Conservation (phyloP, 164 flowering plant genomes). For the Magnolia sinica region DNA sequence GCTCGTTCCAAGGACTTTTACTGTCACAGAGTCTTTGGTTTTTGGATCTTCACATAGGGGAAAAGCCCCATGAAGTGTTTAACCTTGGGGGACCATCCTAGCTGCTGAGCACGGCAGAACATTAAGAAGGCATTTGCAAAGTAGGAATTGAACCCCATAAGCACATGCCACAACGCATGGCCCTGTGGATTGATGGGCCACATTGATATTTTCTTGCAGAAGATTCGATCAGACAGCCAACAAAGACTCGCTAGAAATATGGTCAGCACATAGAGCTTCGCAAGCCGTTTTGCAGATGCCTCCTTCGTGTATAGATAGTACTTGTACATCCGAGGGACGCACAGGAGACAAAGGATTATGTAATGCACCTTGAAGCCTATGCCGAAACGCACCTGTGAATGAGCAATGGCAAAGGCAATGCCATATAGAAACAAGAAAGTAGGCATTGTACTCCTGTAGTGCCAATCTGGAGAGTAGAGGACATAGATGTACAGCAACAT, state of each 20-base stretch:
- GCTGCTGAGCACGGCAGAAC: conserved; percentile 82
- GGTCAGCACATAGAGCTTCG: conserved; percentile 53
- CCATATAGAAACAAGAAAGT: conserved; percentile 76
- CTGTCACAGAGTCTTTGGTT: conserved; percentile 53
- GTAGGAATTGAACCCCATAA: conserved; percentile 79
- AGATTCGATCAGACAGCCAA: conserved; percentile 59
- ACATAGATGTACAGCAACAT: conserved; percentile 75
- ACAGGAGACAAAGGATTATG: conserved; percentile 56
- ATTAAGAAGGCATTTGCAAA: conserved; percentile 77
- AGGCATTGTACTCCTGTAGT: conserved; percentile 83
- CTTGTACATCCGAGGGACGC: conserved; percentile 84
- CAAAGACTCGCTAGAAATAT: conserved; percentile 45
- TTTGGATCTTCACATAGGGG: conserved; percentile 74
- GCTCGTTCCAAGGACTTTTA: background rate
- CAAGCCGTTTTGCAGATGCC: conserved; percentile 54
- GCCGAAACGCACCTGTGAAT: conserved; percentile 49
- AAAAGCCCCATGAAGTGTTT: conserved; percentile 46
- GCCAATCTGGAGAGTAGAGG: conserved; percentile 88
- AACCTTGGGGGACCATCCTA: conserved; percentile 61
- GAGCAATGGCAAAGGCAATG: conserved; percentile 54
- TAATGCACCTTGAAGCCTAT: conserved; percentile 73
- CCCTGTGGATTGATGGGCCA: conserved; percentile 72
- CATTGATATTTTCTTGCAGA: conserved; percentile 41
- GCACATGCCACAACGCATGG: conserved; percentile 76
- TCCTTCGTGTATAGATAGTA: conserved; percentile 70